Percentiles rank a stretch among this genome's conserved stretches.
phyloP scores from a whole-genome alignment of 768 basidiomycete genomes.

The Serendipita sp. region DNA sequence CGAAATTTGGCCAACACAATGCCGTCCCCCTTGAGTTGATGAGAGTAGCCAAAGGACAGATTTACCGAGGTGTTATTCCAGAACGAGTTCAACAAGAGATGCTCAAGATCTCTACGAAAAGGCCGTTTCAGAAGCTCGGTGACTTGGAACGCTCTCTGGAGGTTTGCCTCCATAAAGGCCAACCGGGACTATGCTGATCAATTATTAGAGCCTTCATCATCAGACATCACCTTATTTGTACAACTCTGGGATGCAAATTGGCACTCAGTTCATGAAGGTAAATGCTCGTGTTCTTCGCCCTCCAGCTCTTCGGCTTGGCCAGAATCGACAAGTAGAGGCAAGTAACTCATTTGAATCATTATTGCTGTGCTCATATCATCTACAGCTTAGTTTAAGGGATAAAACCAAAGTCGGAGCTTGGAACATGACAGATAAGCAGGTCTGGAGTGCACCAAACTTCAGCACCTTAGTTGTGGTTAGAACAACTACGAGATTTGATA shows the following conservation, averaged over 20 bases:
- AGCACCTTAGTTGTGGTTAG: background rate
- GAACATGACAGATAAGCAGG: background rate
- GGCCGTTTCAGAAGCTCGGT: background rate
- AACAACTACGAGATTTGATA: background rate
- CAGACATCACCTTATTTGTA: background rate
- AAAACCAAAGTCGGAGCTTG: background rate
- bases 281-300: background rate
- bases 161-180: too few species aligned
- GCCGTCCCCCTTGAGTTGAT: background rate
- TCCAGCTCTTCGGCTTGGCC: background rate
- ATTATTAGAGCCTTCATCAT: background rate
- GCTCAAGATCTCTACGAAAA: background rate
- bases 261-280: background rate
- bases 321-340: background rate
- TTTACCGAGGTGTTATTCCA: background rate
- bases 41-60: background rate
- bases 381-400: background rate
- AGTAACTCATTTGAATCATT: background rate
- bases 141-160: background rate
- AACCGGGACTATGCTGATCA: background rate
- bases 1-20: background rate
- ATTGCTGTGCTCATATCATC: background rate
- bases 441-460: background rate
- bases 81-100: background rate
- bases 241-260: background rate